These are phyloP conservation scores for Fagopyrum esculentum DNA, from an alignment of 148 eudicot species.

Conservation along the genomic window DNA sequence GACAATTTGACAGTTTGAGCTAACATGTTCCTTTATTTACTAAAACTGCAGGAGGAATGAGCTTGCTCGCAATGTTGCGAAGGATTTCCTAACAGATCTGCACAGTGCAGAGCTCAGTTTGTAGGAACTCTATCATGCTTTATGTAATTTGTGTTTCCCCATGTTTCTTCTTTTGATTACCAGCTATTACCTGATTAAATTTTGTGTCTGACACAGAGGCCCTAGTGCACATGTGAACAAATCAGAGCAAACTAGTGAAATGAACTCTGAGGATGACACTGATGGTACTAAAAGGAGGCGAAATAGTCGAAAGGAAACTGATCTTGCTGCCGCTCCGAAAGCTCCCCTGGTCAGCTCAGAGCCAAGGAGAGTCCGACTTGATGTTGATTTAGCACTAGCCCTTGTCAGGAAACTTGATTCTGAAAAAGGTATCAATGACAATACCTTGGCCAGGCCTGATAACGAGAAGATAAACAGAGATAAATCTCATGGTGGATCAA, in stretches of 20 bases:
- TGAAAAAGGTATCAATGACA: conserved; percentile 88
- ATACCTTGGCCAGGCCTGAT: conserved; percentile 66
- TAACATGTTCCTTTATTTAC: neutral
- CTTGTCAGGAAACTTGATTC: conserved; percentile 76
- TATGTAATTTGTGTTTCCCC: neutral
- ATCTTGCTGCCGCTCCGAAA: conserved; percentile 75
- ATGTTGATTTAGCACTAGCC: conserved; percentile 77
- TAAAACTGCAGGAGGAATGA: conserved; percentile 70
- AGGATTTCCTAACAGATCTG: conserved; percentile 83
- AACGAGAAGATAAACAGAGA: conserved; percentile 38
- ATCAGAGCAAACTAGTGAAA: conserved; percentile 65
- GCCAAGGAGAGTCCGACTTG: conserved; percentile 61
- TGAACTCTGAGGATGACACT: conserved; percentile 77
- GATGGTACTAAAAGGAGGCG: conserved; percentile 72
- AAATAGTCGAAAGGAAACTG: conserved; percentile 65
- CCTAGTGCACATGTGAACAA: conserved; percentile 45
- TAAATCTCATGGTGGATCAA: conserved; percentile 68
- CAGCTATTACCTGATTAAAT: neutral
- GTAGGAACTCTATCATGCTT: conserved; percentile 37
- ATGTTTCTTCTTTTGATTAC: neutral
- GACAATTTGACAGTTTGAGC: conserved; percentile 44
- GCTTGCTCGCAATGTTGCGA: conserved; percentile 69
- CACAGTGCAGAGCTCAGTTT: conserved; percentile 79
- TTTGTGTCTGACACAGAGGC: conserved; percentile 46
- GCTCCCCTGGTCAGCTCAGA: conserved; percentile 83